Base-by-base conservation (phyloP, 768 basidiomycete genomes). In the Kwoniella sp. region DNA sequence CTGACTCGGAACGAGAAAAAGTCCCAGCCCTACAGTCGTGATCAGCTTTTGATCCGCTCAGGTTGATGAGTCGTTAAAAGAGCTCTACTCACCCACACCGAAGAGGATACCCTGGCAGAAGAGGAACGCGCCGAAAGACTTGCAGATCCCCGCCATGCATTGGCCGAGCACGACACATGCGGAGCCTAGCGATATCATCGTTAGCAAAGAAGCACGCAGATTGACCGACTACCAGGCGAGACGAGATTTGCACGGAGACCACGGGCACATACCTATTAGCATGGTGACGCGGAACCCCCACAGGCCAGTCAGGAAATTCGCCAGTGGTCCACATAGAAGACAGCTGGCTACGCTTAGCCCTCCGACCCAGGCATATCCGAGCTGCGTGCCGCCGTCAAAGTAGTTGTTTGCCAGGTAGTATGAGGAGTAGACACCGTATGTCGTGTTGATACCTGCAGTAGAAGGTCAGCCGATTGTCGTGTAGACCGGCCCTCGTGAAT, bases 341-440 rank as follows among this genome's bases (percentile, higher is more conserved):
- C 60, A 57, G 12, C 42, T 41, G 6, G 62, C 62, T 1, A 63
- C 65, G 19, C 54, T 52, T 41, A 67, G 41, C 20, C 65, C 65
- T 32, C 65, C 65, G 0, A 67, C 62, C 65, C 65, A 67, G 5
- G 65, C 65, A 33, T 67, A 67, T 1, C 58, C 49, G 7, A 67
- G 40, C n/a, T 49, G 53, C 17, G 58, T 46, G 22, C 58, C 52
- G n/a, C 61, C 61, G 29, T 51, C 26, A 20, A 61, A 65, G 31
- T 65, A 59, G 47, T 62, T 66, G 56, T 62, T 51, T 26, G 50
- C 32, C n/a, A 57, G 59, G 32, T 59, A 63, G 29, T 52, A 65
- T 2, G 59, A 45, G 9, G 53, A 55, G 56, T 63, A 73, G 6
- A 73, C 69, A 14, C 71, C 69, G 36, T 69, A 73, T 11, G 66